A percentile compares a stretch with the other conserved stretches of the same genome.
phyloP scores from a whole-genome alignment of 495 filamentous ascomycete species.

The Lasiosphaeris hirsuta region DNA sequence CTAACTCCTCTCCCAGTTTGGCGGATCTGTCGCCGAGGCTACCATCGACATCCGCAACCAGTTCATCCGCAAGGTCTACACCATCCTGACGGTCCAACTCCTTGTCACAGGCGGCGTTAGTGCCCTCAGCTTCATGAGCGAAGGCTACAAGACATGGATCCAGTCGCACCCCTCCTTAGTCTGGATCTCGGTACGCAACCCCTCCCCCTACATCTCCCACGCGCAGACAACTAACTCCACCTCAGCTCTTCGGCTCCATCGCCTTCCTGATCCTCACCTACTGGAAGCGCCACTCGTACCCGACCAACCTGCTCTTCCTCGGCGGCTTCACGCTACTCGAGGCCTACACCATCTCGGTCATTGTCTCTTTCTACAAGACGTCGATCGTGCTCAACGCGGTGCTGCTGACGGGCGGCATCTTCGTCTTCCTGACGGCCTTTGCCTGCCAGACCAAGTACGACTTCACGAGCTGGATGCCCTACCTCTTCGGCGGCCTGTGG shows the following conservation, averaged over 20 bases:
- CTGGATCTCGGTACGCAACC: conserved; percentile 61
- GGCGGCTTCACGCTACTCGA: conserved; percentile 87
- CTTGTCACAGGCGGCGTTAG: conserved; percentile 77
- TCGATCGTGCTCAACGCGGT: conserved; percentile 86
- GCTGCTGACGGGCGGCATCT: conserved; percentile 86
- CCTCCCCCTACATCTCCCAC: background rate
- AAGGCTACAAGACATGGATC: conserved; percentile 80
- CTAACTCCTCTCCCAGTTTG: conserved; percentile 55
- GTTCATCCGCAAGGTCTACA: conserved; percentile 83
- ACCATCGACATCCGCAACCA: conserved; percentile 95
- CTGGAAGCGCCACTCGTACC: conserved; percentile 98
- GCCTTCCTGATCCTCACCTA: conserved; percentile 82
- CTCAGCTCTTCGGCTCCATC: conserved; percentile 68
- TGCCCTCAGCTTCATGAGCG: conserved; percentile 80
- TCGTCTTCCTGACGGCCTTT: conserved; percentile 87
- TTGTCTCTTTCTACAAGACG: conserved; percentile 80
- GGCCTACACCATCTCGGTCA: conserved; percentile 89
- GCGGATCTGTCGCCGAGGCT: conserved; percentile 85
- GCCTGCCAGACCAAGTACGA: conserved; percentile 98
- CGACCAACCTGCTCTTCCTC: conserved; percentile 90
- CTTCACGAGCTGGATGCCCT: conserved; percentile 95
- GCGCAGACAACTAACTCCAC: conserved; percentile 11
- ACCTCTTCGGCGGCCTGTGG: conserved; percentile 89
- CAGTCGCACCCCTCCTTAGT: conserved; percentile 79
- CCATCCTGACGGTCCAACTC: conserved; percentile 71